These are phyloP conservation scores for Monosporozyma solicola DNA, from an alignment of 805 yeast genomes.

Conservation along the genomic window DNA sequence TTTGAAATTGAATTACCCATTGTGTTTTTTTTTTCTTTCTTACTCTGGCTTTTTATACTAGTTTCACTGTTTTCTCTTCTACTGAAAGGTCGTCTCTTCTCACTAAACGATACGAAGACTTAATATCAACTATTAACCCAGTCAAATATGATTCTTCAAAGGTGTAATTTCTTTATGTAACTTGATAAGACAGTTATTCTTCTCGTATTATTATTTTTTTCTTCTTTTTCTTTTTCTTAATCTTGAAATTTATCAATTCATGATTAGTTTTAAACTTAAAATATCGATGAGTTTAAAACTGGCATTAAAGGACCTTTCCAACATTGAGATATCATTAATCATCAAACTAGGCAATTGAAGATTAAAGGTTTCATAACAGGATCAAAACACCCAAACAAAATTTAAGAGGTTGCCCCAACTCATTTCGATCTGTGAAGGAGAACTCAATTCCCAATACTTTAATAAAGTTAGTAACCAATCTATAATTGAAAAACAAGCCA, in stretches of 20 bases:
- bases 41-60: not conserved
- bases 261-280: not conserved
- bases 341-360: too few relatives aligned
- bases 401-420: too few relatives aligned
- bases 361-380: too few relatives aligned
- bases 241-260: not conserved
- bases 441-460: not conserved
- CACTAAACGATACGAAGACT: too few relatives aligned
- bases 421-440: not conserved
- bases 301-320: not conserved
- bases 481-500: not conserved
- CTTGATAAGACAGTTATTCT: too few relatives aligned
- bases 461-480: not conserved
- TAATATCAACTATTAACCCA: too few relatives aligned
- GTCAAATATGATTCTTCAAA: too few relatives aligned
- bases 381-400: too few relatives aligned
- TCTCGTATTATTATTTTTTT: too few relatives aligned
- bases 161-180: too few relatives aligned
- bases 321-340: not conserved
- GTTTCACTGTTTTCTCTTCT: not conserved
- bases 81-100: too few relatives aligned
- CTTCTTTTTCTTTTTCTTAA: not conserved
- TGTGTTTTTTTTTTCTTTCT: not conserved
- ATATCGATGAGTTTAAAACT: not conserved
- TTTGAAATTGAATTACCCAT: conserved; percentile 31